Base-by-base conservation (phyloP, 1,284 basidiomycete genomes). In the Schizophyllum amplum region DNA sequence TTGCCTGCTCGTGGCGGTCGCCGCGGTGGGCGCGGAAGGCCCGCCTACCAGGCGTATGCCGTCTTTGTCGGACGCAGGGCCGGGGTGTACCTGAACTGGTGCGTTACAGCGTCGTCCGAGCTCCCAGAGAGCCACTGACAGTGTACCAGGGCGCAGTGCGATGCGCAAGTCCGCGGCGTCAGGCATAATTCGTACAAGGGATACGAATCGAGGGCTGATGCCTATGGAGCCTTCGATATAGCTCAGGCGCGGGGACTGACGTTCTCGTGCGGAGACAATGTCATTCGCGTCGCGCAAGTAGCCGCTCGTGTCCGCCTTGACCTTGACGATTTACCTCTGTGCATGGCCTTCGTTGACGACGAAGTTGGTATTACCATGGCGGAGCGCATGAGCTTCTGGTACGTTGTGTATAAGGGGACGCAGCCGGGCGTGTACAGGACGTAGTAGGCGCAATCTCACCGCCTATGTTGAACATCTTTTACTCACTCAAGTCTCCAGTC, bases 371-470 rank as follows among this genome's bases (percentile, higher is more conserved):
- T 46, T 7, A 2, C 11, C 20, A 54, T 55, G n/a, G 5, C 4
- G 1, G 48, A 49, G 20, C 11, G 25, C 0, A 51, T 55, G 9
- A 22, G 13, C 7, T 1, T 15, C 0, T 59, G 54, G 54, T 59
- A 42, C 13, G 11, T 59, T 4, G 57, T 59, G 1, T 59, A 55
- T 27, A 21, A 26, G 6, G 57, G 57, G 1, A 52, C 55, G 11
- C 1, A 4, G 7, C 57, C 57, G 0, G 57, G 57, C 5, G 47
- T 59, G 1, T 59, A 59, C 17, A 24, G 54, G 11, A 55, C 57
- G 0, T 48, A 57, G 52, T 57, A n/a, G 4, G 42, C 24, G n/a
- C n/a, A n/a, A n/a, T n/a, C n/a, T n/a, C n/a, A n/a, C n/a, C n/a
- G n/a, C n/a, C n/a, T n/a, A n/a, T n/a, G n/a, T n/a, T n/a, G n/a